Evolutionary conservation across 495 filamentous ascomycete genomes (phyloP).

Genomic region (Tuber aestivum): DNA sequence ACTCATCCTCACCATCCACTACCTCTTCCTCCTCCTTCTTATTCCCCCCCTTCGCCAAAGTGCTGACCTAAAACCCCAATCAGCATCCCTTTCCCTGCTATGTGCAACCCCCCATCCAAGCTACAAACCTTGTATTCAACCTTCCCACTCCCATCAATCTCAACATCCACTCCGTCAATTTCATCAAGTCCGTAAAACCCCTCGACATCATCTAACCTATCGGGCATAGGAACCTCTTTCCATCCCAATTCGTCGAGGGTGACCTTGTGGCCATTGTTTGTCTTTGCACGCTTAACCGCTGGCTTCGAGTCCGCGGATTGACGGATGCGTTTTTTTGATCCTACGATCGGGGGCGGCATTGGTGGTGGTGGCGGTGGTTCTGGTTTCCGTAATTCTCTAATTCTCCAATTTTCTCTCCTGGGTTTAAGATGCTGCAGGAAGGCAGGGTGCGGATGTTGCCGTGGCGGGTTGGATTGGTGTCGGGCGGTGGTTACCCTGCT

Average conservation of each 20-base stretch:
- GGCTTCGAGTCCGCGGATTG: not conserved
- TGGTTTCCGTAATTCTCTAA: not conserved
- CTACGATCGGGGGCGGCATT: not conserved
- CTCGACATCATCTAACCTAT: slow-evolving; percentile 83
- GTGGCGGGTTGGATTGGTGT: not conserved
- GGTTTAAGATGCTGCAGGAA: not conserved
- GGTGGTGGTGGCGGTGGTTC: not conserved
- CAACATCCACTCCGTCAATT: slow-evolving; percentile 79
- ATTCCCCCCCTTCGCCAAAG: slow-evolving; percentile 24
- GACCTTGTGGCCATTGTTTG: slow-evolving; percentile 36
- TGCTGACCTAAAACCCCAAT: not conserved
- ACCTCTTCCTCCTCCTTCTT: slow-evolving; percentile 11
- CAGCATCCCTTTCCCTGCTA: not conserved
- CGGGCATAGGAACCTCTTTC: slow-evolving; percentile 75
- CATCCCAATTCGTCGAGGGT: slow-evolving; percentile 67
- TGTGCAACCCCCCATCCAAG: not conserved
- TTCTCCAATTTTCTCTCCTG: not conserved
- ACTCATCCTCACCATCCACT: slow-evolving; percentile 56
- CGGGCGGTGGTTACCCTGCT: not conserved
- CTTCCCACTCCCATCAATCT: slow-evolving; percentile 48
- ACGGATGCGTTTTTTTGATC: not conserved
- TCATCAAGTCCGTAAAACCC: slow-evolving; percentile 94
- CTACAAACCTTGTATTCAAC: slow-evolving; percentile 50
- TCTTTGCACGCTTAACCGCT: slow-evolving; percentile 11
- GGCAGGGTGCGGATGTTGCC: not conserved